Conservation (phyloP, 2,329 filamentous ascomycete genomes). For the Diaporthe ampelina region DNA sequence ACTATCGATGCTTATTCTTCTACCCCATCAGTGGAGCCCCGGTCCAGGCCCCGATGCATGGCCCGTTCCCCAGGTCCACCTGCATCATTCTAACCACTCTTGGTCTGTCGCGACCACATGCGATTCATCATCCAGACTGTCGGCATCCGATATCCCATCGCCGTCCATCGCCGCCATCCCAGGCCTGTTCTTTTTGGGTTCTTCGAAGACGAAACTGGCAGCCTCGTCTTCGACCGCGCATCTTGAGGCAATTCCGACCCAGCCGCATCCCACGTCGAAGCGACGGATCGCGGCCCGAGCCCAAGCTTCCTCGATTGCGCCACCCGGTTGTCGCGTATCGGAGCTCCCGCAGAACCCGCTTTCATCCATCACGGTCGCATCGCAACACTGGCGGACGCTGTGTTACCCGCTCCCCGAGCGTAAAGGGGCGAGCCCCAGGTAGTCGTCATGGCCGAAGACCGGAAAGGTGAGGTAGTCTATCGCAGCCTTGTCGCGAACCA, state of each 20-base stretch:
- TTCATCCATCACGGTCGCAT: background rate
- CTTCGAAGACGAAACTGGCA: background rate
- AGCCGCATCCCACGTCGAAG: background rate
- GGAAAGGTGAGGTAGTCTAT: conserved; percentile 40
- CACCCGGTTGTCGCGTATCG: background rate
- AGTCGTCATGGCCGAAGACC: conserved; percentile 40
- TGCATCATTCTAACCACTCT: conserved; percentile 31
- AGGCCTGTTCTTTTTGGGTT: background rate
- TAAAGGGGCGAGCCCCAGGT: conserved; percentile 23
- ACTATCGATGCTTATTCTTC: background rate
- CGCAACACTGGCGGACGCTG: background rate
- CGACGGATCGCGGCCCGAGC: background rate
- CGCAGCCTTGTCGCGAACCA: conserved; percentile 4
- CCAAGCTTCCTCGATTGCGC: conserved; percentile 12
- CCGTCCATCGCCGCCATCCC: background rate
- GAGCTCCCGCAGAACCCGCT: background rate
- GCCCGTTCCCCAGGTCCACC: conserved; percentile 10
- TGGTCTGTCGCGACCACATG: conserved; percentile 23
- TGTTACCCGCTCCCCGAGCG: conserved; percentile 3
- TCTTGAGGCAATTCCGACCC: background rate
- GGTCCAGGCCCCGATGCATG: background rate
- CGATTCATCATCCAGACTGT: conserved; percentile 18
- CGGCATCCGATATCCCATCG: background rate
- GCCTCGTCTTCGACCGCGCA: background rate
- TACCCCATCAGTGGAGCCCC: conserved; percentile 3